These are phyloP conservation scores for Punica granatum DNA, from an alignment of 345 rosid species.

Conservation along the genomic window DNA sequence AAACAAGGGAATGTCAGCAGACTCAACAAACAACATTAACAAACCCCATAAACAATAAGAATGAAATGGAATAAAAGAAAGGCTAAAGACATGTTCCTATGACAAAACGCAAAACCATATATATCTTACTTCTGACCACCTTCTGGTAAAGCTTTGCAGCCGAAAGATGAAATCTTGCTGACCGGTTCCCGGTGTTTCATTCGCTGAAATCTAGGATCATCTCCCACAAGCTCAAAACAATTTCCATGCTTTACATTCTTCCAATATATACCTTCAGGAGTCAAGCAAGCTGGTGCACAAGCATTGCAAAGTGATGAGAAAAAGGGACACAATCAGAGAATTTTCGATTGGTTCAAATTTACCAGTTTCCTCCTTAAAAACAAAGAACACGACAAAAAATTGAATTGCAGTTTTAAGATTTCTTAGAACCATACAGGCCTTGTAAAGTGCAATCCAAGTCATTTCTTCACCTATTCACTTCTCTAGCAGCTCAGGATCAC, in stretches of 20 bases:
- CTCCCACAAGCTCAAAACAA: background rate
- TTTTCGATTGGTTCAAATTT: background rate
- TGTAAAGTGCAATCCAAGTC: background rate
- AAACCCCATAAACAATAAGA: background rate
- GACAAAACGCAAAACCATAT: background rate
- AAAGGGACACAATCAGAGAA: background rate
- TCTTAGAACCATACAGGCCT: background rate
- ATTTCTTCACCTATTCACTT: background rate
- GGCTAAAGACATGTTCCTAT: background rate
- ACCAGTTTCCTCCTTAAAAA: background rate
- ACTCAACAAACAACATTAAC: background rate
- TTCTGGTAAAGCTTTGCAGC: background rate
- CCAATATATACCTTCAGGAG: background rate
- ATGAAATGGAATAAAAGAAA: background rate
- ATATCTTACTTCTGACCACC: background rate
- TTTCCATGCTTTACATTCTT: background rate
- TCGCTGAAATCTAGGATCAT: background rate
- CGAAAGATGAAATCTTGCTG: background rate
- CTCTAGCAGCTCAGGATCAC: slow-evolving; percentile 4
- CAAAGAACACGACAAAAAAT: background rate
- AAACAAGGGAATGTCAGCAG: background rate
- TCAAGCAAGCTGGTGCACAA: background rate
- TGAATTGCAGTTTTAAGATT: background rate
- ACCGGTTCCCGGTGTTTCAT: background rate
- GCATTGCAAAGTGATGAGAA: background rate